Base-by-base conservation (phyloP, 108 stramenopile species). In the Mediolabrus comicus region DNA sequence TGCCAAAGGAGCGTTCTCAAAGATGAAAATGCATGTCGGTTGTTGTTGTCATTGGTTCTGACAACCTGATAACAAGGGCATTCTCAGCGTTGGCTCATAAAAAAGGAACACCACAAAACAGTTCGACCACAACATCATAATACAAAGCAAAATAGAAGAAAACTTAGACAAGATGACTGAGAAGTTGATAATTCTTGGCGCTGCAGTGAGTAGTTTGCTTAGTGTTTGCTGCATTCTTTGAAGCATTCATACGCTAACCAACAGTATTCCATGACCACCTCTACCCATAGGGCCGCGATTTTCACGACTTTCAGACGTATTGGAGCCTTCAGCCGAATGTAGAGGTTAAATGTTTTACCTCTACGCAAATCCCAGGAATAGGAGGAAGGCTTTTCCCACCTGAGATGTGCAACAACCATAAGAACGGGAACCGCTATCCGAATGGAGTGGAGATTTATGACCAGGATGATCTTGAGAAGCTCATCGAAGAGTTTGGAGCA, bases 401-500 rank as follows among this genome's bases (percentile, higher is more conserved):
- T 25, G 81, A 82, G 59, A 49, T 82, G 41, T 82, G 81, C 58
- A 72, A 77, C 29, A 82, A 82, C 56, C 71, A 82, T 28, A 60
- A 77, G 46, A 82, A 82, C 65, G 71, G 71, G 25, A 77, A 82
- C 52, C 62, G 65, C 1, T 82, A 82, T 31, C 81, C 81, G 11
- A 34, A 82, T 57, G 81, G 81, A 22, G 38, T 82, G n/a, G 66
- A 61, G 65, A 82, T 82, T 38, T 77, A 77, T 34, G 57, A 70
- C 17, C 71, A 82, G 35, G 59, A 77, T 16, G 64, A 77, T 8
- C 69, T 82, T 12, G 81, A 82, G 57, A 22, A 54, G 30, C 81
- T 82, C 28, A 64, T 82, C 75, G 46, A 73, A 30, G 38, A 75
- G 28, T 72, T 77, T 63, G 71, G 54, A 24, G 81, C 61, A 19